Conservation (phyloP, 768 basidiomycete species). For the Gymnopilus junonius region DNA sequence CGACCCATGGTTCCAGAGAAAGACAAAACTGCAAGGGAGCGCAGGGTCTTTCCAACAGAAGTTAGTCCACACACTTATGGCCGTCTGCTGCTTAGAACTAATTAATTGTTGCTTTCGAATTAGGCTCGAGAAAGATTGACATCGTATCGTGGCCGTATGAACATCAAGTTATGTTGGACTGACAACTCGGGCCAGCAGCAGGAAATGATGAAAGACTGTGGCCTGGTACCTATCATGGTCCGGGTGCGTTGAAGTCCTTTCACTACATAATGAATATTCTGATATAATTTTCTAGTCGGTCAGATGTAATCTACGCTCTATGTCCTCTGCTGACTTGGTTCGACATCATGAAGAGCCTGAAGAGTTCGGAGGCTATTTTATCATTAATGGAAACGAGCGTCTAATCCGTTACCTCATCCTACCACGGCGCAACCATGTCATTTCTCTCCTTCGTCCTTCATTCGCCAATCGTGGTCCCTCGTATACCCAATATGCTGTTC, state of each 20-base stretch:
- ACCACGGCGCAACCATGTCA: constrained; percentile 94
- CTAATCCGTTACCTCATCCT: constrained; percentile 97
- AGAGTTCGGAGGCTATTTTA: constrained; percentile 98
- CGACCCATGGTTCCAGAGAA: constrained; percentile 88
- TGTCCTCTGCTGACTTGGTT: constrained; percentile 88
- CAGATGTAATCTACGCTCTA: constrained; percentile 86
- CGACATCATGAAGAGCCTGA: constrained; percentile 93
- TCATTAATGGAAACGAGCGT: constrained; percentile 99
- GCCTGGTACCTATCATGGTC: constrained; percentile 95
- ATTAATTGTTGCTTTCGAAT: not conserved
- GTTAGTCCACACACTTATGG: constrained; percentile 43
- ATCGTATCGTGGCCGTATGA: constrained; percentile 92
- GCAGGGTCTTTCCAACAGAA: constrained; percentile 88
- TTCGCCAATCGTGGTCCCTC: constrained; percentile 93
- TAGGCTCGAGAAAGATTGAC: constrained; percentile 93
- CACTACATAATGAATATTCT: not conserved
- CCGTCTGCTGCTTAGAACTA: not conserved
- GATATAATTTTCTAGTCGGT: constrained; percentile 60
- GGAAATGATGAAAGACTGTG: constrained; percentile 83
- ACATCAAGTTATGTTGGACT: constrained; percentile 83
- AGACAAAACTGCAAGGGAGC: constrained; percentile 73
- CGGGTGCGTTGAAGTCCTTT: constrained; percentile 60
- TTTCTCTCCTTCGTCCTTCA: constrained; percentile 88
- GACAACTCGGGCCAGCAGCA: constrained; percentile 71
- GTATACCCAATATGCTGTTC: constrained; percentile 93